Base-by-base conservation (phyloP, 257 asterid species). In the Nicotiana knightiana region DNA sequence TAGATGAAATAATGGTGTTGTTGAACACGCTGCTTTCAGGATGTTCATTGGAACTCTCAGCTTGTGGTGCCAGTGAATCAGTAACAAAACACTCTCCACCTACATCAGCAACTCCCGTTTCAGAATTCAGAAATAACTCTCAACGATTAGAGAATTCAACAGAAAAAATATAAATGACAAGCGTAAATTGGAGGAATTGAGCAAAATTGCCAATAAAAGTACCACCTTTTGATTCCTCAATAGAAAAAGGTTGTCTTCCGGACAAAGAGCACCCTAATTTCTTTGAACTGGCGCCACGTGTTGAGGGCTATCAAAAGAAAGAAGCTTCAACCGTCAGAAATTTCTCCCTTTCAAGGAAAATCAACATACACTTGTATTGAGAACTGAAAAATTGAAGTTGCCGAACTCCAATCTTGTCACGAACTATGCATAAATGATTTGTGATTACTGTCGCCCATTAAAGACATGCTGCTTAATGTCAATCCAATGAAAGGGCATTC, bases 301-400 rank as follows among this genome's bases (percentile, higher is more conserved):
- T 66, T 62, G 90, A 62, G 84, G 93, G 75, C 97, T 91, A 77
- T 76, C 75, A 55, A 87, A 53, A 48, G 70, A 76, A 30, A 83
- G 48, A 30, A 84, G 76, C 64, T 80, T 81, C 85, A 82, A 58
- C 59, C 79, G 79, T 77, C 33, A 81, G 84, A 62, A 18, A 39
- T 28, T 58, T 67, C 78, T 32, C 15, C 26, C 46, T 32, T 76
- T 15, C 65, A 82, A 61, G 65, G 21, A 13, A 58, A 61, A 68
- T 26, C 66, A 82, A 53, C 21, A 79, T 37, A 61, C 63, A 51
- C 79, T 51, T 6, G 62, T 73, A 73, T 51, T 3, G 63, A 73
- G 46, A 73, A 73, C 28, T 13, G 16, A 73, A 73, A 46, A 51
- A 26, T 53, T 7, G 28, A 51, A 4, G 62, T 24, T 51, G 62